These are phyloP conservation scores for Ophiobolus disseminans DNA, from an alignment of 2,329 filamentous ascomycete species.

Conservation along the genomic window DNA sequence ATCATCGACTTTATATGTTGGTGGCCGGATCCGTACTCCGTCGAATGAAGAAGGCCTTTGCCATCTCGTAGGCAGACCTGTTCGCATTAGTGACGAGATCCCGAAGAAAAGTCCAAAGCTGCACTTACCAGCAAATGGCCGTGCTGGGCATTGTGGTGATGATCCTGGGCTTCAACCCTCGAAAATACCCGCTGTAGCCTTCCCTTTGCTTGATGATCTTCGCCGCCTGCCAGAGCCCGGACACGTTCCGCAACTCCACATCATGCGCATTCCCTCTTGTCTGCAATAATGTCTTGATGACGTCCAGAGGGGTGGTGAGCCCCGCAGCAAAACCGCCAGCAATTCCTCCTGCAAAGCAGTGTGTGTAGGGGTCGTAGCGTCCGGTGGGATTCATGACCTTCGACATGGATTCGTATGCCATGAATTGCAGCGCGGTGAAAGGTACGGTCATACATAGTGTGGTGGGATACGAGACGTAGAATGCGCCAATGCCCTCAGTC, in stretches of 20 bases:
- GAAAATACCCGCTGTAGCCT: slow-evolving; percentile 87
- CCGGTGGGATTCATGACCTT: slow-evolving; percentile 88
- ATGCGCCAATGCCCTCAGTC: slow-evolving; percentile 85
- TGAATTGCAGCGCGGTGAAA: slow-evolving; percentile 95
- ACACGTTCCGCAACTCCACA: slow-evolving; percentile 82
- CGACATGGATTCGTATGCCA: slow-evolving; percentile 95
- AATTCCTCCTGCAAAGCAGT: slow-evolving; percentile 89
- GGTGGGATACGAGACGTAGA: slow-evolving; percentile 98
- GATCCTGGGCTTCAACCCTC: slow-evolving; percentile 87
- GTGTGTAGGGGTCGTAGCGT: slow-evolving; percentile 89
- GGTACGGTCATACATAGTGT: slow-evolving; percentile 98
- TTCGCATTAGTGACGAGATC: slow-evolving; percentile 12
- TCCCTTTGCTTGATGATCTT: slow-evolving; percentile 82
- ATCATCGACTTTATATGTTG: slow-evolving; percentile 24
- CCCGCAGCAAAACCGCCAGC: slow-evolving; percentile 93
- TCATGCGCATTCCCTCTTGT: slow-evolving; percentile 86
- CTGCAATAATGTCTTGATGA: slow-evolving; percentile 97
- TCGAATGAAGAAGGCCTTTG: slow-evolving; percentile 70
- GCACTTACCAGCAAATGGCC: slow-evolving; percentile 91
- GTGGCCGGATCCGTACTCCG: slow-evolving; percentile 41
- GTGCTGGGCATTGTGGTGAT: slow-evolving; percentile 98
- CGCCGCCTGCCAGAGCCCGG: slow-evolving; percentile 79
- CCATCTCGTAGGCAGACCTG: slow-evolving; percentile 72
- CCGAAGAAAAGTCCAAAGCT: background rate
- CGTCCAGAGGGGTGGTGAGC: slow-evolving; percentile 93